Percentiles rank a stretch among this genome's conserved stretches.
Evolutionary conservation across 164 flowering plant genomes (phyloP).

Genomic region (Sextonia rubra): DNA sequence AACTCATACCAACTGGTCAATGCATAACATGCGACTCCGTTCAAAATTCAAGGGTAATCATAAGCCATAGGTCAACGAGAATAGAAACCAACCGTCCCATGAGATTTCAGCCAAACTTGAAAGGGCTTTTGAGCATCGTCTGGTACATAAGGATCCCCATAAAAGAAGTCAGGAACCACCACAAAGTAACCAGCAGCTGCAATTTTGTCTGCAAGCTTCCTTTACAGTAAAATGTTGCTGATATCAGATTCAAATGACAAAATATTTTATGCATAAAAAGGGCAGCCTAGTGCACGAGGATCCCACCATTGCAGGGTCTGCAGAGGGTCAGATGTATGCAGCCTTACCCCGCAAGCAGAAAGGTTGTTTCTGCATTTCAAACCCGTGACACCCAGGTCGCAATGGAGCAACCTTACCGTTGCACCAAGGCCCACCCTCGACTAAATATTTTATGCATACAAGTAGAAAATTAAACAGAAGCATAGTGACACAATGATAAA

Average conservation of each 20-base stretch:
- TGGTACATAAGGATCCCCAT: constrained; percentile 52
- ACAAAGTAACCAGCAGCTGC: constrained; percentile 56
- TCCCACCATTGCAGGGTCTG: too few species aligned
- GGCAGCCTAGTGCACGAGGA: too few species aligned
- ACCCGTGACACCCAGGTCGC: too few species aligned
- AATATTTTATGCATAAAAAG: not conserved
- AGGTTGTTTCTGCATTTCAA: too few species aligned
- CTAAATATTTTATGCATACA: not conserved
- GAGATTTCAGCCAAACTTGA: constrained; percentile 44
- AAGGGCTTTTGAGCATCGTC: constrained; percentile 25
- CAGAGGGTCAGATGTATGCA: too few species aligned
- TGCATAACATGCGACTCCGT: not conserved
- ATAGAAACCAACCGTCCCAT: constrained; percentile 41
- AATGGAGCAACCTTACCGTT: too few species aligned
- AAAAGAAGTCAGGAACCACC: constrained; percentile 58
- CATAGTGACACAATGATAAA: too few species aligned
- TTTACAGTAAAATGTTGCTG: constrained; percentile 10
- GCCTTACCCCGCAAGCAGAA: too few species aligned
- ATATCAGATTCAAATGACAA: not conserved
- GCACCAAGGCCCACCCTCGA: too few species aligned
- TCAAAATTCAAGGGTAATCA: not conserved
- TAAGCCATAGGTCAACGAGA: not conserved
- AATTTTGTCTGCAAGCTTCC: constrained; percentile 69
- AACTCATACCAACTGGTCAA: too few species aligned
- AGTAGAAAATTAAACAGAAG: too few species aligned